Conservation (phyloP, 768 basidiomycete genomes). For the Sistotremastrum suecicum region DNA sequence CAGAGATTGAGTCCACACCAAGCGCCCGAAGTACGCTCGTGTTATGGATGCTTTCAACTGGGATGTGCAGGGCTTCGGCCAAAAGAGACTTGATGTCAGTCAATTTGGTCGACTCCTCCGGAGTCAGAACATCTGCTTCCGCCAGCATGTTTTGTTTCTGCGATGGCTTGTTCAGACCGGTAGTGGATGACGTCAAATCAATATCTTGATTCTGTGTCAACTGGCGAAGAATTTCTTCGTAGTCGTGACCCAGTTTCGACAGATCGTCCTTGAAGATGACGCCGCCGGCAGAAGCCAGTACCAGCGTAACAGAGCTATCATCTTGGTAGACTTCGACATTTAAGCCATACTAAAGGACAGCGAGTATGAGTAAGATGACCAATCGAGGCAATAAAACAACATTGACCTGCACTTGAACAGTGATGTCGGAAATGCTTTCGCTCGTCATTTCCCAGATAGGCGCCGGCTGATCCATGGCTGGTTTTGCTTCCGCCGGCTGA, state of each 20-base stretch:
- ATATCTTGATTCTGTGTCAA: slow-evolving; percentile 11
- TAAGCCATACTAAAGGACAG: slow-evolving; percentile 24
- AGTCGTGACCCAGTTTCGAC: slow-evolving; percentile 4
- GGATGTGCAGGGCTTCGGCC: neutral
- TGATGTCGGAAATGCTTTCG: no score
- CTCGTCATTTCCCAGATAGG: slow-evolving; percentile 12
- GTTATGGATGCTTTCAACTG: neutral
- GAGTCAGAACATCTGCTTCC: no score
- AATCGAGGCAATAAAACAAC: slow-evolving; percentile 5
- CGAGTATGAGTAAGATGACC: neutral
- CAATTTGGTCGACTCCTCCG: no score
- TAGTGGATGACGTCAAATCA: no score
- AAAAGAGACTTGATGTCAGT: no score
- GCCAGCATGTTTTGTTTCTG: no score
- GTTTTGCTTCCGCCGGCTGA: slow-evolving; percentile 16
- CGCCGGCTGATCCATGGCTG: neutral
- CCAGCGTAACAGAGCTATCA: slow-evolving; percentile 18
- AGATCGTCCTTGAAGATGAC: slow-evolving; percentile 16
- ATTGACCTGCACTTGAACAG: slow-evolving; percentile 18
- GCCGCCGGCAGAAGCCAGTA: slow-evolving; percentile 21
- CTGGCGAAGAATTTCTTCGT: slow-evolving; percentile 11
- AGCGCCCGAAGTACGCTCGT: slow-evolving; percentile 11
- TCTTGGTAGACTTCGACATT: slow-evolving; percentile 27
- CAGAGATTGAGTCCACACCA: slow-evolving; percentile 37
- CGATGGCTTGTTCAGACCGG: no score